Evolutionary conservation across 352 stramenopile species (phyloP), one percentile per base, ranked within the genome.

Genomic region (Blastocystis sp.): DNA sequence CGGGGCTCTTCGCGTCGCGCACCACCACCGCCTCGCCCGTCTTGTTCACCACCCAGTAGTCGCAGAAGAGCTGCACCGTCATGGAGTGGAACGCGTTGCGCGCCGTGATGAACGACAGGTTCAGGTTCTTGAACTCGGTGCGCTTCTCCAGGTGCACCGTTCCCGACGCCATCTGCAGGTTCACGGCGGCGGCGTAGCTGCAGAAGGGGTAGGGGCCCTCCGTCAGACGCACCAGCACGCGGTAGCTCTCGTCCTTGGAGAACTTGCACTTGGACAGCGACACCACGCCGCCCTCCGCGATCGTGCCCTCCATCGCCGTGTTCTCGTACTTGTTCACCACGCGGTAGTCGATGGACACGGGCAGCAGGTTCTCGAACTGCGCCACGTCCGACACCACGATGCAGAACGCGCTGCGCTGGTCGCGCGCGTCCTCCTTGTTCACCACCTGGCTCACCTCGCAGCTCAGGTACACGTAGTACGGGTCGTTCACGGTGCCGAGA

Each of bases 11-110:
- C 4, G n/a, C 55, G 45, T 85, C 74, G 19, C 45, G 74, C 59
- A 85, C n/a, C 71, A 85, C 24, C 19, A 85, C 21, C 21, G 41
- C 1, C 19, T 85, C 74, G 45, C 74, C 74, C 13, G 74, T 69
- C 51, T 85, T 85, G 35, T 85, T 85, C 33, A 85, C 37, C 1
- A 85, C 12, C 74, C 74, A 85, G 55, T 85, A 85, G 33, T 85
- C 37, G 29, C 74, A 67, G n/a, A 67, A 67, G 4, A 85, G 21
- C 31, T 85, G 74, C 31, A 85, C 66, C n/a, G 66, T 69, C 2
- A 85, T 16, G 0, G 74, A 85, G 37, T 85, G 74, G 24, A 50
- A 50, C 16, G 51, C 59, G 66, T 45, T 45, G 26, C 74, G 55
- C 24, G 59, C 41, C 50, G 66, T 41, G 12, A 85, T 33, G 45